phyloP scores from a whole-genome alignment of 2,329 filamentous ascomycete genomes.

The Torrubiellomyces zombiae region DNA sequence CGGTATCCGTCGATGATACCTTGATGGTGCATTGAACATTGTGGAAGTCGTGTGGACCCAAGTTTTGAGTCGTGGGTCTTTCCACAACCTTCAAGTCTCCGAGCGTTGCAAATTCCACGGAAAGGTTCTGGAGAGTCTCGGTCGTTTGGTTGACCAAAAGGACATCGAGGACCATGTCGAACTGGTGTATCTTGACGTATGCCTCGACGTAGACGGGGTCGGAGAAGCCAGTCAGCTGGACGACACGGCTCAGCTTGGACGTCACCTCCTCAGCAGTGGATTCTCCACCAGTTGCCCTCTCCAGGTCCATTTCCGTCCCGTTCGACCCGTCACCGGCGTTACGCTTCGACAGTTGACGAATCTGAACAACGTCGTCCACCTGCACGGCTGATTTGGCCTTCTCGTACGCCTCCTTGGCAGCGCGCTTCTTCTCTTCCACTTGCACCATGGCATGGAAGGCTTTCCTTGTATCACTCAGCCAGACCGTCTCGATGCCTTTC shows the following conservation, averaged over 20 bases:
- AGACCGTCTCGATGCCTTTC: slow-evolving; percentile 82
- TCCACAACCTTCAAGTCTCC: slow-evolving; percentile 97
- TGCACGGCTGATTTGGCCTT: slow-evolving; percentile 89
- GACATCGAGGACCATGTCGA: slow-evolving; percentile 94
- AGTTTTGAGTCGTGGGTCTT: slow-evolving; percentile 86
- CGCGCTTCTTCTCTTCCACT: slow-evolving; percentile 92
- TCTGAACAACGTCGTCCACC: slow-evolving; percentile 85
- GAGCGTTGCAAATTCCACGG: slow-evolving; percentile 94
- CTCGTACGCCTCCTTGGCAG: slow-evolving; percentile 82
- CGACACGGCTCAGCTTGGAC: slow-evolving; percentile 88
- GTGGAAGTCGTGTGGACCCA: slow-evolving; percentile 89
- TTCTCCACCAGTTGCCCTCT: slow-evolving; percentile 87
- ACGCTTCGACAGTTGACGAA: slow-evolving; percentile 87
- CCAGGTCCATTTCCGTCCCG: slow-evolving; percentile 76
- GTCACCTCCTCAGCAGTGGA: slow-evolving; percentile 67
- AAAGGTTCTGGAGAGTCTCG: slow-evolving; percentile 91
- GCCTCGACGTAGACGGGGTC: slow-evolving; percentile 98
- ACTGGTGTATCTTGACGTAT: slow-evolving; percentile 97
- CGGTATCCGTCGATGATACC: slow-evolving; percentile 93
- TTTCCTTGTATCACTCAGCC: slow-evolving; percentile 85
- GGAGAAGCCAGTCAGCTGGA: slow-evolving; percentile 95
- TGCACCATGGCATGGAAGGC: slow-evolving; percentile 96
- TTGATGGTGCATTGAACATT: slow-evolving; percentile 98
- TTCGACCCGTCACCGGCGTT: slow-evolving; percentile 67
- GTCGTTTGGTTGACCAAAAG: slow-evolving; percentile 93